Percentiles rank a stretch among this genome's conserved stretches.
These are phyloP conservation scores for Pseudoneurospora amorphoporcata DNA, from an alignment of 495 filamentous ascomycete species.

Conservation along the genomic window DNA sequence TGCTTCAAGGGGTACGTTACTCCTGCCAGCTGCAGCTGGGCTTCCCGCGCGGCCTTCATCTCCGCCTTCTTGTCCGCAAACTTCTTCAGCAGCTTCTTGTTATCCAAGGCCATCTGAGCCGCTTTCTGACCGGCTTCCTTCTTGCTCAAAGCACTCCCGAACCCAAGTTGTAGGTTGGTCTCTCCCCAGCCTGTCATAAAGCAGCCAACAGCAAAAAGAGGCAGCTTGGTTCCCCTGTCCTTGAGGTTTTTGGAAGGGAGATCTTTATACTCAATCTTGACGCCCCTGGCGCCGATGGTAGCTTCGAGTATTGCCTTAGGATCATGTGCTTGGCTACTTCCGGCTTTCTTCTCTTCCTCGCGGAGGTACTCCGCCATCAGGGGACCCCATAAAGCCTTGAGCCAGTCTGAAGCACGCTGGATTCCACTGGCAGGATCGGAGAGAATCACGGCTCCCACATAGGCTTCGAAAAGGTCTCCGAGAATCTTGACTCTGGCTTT, in stretches of 20 bases:
- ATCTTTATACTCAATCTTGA: conserved; percentile 58
- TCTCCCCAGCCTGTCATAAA: conserved; percentile 69
- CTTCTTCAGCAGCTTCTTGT: conserved; percentile 46
- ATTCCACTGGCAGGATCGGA: conserved; percentile 52
- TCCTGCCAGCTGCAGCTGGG: conserved; percentile 4
- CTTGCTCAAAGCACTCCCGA: conserved; percentile 59
- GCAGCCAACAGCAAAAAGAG: conserved; percentile 55
- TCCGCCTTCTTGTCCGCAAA: conserved; percentile 43
- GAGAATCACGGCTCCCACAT: conserved; percentile 66
- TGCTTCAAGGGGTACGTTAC: not conserved
- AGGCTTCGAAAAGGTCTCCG: conserved; percentile 83
- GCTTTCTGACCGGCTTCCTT: conserved; percentile 63
- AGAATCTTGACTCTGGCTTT: conserved; percentile 54
- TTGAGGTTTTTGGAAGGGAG: conserved; percentile 41
- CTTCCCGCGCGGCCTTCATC: conserved; percentile 14
- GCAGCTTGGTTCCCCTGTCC: conserved; percentile 47
- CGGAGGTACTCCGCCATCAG: conserved; percentile 33
- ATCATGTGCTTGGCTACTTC: conserved; percentile 1
- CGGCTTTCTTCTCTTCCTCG: conserved; percentile 19
- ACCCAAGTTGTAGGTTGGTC: conserved; percentile 50
- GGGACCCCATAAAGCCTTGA: conserved; percentile 56
- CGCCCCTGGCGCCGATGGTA: conserved; percentile 45
- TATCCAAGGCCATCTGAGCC: conserved; percentile 52
- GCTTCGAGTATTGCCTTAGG: conserved; percentile 44
- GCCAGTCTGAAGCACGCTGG: conserved; percentile 50